Base-by-base conservation (phyloP, 2,329 filamentous ascomycete genomes). In the Nannizziopsis barbatae region DNA sequence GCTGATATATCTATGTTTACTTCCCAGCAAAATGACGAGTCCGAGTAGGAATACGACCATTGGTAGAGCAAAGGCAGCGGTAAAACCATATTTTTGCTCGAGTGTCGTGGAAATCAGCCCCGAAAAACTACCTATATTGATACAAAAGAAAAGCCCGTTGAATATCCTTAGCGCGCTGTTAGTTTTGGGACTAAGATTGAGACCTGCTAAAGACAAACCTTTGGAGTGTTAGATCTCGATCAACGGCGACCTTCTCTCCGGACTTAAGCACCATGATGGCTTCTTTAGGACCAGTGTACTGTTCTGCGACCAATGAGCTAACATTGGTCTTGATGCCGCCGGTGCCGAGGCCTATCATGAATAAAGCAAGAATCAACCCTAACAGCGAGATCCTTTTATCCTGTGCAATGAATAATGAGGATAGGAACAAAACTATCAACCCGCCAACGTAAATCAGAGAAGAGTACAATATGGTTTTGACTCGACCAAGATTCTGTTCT, bases 311-410 rank as follows among this genome's bases (percentile, higher is more conserved):
- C 15, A 85, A 68, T 0, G 81, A 80, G 0, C 80, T 79, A 38
- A 89, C 83, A 60, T 88, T 88, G 53, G 81, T 76, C 70, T 89
- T 89, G 76, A 88, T 86, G 58, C 84, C 82, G 51, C 84, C 84
- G 0, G 83, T 85, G 31, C 84, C 84, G 32, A 85, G 64, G 12
- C 81, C 82, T 59, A 86, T 76, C 58, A 86, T 73, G 39, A 84
- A 64, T 55, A 84, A 72, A 17, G 35, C 12, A 3, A 37, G 15
- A 10, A 37, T 3, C 35, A 37, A 37, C 15, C 78, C 76, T 22
- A 79, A 65, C 35, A 37, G 35, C 15, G 35, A 37, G 5, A 10
- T 10, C 5, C 35, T 9, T 2, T 81, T 63, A 56, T 86, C 83
- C 45, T 76, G 79, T 1, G 71, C 80, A 38, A 85, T 7, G 22